Percentiles rank a stretch among this genome's conserved stretches.
Conservation (phyloP, 805 yeast genomes). For the Myxozyma mucilagina region DNA sequence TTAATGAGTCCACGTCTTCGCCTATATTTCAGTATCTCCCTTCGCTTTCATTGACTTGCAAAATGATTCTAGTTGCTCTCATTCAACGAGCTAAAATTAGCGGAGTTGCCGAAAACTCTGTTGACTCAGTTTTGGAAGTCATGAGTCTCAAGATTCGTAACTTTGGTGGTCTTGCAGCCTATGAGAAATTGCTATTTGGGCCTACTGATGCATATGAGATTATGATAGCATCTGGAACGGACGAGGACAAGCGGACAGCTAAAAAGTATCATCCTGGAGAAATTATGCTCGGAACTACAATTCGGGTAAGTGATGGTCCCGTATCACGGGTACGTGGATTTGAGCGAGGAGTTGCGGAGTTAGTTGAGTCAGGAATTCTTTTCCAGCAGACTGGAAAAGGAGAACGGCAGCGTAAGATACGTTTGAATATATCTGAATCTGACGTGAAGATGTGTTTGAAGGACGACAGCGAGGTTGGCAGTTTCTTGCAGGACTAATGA, state of each 20-base stretch:
- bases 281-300: slow-evolving; percentile 24
- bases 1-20: slow-evolving; percentile 72
- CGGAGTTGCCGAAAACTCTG: slow-evolving; percentile 66
- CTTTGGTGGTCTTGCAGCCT: slow-evolving; percentile 13
- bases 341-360: slow-evolving; percentile 60
- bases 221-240: slow-evolving; percentile 54
- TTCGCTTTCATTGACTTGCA: slow-evolving; percentile 65
- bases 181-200: slow-evolving; percentile 19
- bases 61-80: slow-evolving; percentile 69
- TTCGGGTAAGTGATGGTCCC: slow-evolving; percentile 41
- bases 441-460: slow-evolving; percentile 60
- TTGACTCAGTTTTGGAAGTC: slow-evolving; percentile 72
- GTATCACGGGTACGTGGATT: slow-evolving; percentile 60
- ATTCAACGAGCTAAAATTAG: slow-evolving; percentile 63
- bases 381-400: slow-evolving; percentile 66
- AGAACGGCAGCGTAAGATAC: slow-evolving; percentile 64
- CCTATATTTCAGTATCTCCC: slow-evolving; percentile 63
- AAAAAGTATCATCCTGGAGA: slow-evolving; percentile 30
- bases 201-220: slow-evolving; percentile 10
- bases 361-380: slow-evolving; percentile 77
- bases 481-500: slow-evolving; percentile 6
- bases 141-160: slow-evolving; percentile 21
- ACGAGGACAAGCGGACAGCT: slow-evolving; percentile 39
- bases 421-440: slow-evolving; percentile 68
- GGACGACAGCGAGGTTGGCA: slow-evolving; percentile 30